A percentile compares a stretch with the other conserved stretches of the same genome.
These are phyloP conservation scores for Suillus ampliporus DNA, from an alignment of 768 basidiomycete species.

Conservation along the genomic window DNA sequence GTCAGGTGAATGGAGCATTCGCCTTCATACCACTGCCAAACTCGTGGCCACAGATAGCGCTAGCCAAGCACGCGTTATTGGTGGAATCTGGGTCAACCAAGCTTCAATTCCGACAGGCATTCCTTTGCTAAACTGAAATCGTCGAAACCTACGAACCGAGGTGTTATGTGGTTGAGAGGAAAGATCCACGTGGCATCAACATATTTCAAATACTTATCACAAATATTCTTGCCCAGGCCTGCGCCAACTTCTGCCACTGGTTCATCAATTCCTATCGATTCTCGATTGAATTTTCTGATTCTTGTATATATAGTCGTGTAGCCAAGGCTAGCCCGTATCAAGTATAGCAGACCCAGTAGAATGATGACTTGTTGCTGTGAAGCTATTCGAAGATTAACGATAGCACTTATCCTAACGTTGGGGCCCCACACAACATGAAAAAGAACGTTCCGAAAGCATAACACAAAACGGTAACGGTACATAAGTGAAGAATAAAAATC, in stretches of 20 bases:
- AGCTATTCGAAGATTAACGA: too few species aligned
- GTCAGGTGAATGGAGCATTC: neutral
- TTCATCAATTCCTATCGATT: neutral
- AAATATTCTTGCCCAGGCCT: too few species aligned
- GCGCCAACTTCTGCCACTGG: too few species aligned
- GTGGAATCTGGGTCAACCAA: conserved; percentile 91
- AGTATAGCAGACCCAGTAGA: neutral
- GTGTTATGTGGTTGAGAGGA: neutral
- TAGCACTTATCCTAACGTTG: too few species aligned
- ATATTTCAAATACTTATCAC: neutral
- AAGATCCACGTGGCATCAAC: neutral
- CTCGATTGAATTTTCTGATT: neutral
- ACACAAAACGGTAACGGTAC: neutral
- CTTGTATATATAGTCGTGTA: too few species aligned
- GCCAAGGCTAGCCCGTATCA: neutral
- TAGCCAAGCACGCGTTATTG: conserved; percentile 89
- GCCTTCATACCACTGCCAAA: conserved; percentile 77
- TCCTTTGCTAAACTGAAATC: conserved; percentile 11
- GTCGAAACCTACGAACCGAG: neutral
- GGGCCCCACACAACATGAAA: neutral
- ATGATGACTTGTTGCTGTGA: neutral
- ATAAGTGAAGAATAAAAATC: neutral
- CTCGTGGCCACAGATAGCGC: conserved; percentile 79
- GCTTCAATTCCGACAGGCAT: conserved; percentile 90
- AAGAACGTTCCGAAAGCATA: neutral